Conservation (phyloP, 805 yeast species). For the Myxozyma nipponensis region DNA sequence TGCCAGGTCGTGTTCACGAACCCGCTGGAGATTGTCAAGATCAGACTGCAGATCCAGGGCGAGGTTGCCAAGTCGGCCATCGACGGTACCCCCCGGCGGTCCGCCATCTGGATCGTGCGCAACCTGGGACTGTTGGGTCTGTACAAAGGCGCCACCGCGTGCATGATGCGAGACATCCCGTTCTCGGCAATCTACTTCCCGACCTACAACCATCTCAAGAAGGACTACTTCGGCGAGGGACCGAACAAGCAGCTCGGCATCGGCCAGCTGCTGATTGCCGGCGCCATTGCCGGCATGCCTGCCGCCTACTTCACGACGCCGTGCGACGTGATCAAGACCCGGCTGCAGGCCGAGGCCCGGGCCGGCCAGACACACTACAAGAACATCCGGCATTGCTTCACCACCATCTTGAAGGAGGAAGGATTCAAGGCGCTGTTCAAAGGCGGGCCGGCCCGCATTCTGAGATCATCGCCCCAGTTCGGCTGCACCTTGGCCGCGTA, state of each 20-base stretch:
- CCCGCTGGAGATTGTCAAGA: slow-evolving; percentile 93
- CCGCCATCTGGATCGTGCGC: slow-evolving; percentile 69
- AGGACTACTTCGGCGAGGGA: slow-evolving; percentile 74
- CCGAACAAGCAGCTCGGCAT: slow-evolving; percentile 69
- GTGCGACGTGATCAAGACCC: slow-evolving; percentile 92
- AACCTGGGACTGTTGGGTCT: slow-evolving; percentile 80
- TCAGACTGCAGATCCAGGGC: slow-evolving; percentile 91
- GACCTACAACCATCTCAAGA: slow-evolving; percentile 88
- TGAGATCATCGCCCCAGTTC: slow-evolving; percentile 95
- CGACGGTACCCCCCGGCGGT: slow-evolving; percentile 41
- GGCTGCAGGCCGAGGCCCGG: slow-evolving; percentile 80
- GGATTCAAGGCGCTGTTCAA: slow-evolving; percentile 84
- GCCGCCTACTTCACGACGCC: slow-evolving; percentile 97
- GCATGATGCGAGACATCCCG: slow-evolving; percentile 91
- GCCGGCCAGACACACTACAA: slow-evolving; percentile 71
- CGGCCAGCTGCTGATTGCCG: slow-evolving; percentile 79
- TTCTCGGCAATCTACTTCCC: slow-evolving; percentile 97
- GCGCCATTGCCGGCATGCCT: slow-evolving; percentile 97
- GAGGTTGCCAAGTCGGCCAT: slow-evolving; percentile 48
- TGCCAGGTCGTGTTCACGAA: slow-evolving; percentile 95
- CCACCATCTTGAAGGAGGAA: slow-evolving; percentile 73
- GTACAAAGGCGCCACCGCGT: slow-evolving; percentile 88
- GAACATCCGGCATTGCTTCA: slow-evolving; percentile 74
- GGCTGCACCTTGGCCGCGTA: slow-evolving; percentile 98
- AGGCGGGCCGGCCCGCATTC: slow-evolving; percentile 92